Evolutionary conservation across 148 eudicot genomes (phyloP).

Genomic region (Fagopyrum esculentum): DNA sequence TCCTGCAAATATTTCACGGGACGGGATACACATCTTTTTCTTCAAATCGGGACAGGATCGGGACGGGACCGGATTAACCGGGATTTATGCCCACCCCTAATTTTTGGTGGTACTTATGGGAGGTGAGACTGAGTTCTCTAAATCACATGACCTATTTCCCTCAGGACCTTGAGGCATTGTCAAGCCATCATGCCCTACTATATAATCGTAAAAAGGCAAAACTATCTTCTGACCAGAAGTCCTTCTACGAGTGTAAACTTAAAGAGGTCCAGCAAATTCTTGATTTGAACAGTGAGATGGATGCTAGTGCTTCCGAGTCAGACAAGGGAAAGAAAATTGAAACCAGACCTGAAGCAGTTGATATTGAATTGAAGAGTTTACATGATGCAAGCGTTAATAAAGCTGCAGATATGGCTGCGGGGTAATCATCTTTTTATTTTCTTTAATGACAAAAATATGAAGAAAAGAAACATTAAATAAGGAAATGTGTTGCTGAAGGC

Average conservation of each 20-base stretch:
- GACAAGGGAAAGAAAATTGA: conserved; percentile 84
- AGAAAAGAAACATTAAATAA: neutral
- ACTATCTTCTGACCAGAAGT: conserved; percentile 65
- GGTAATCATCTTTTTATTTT: conserved; percentile 39
- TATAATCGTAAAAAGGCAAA: conserved; percentile 84
- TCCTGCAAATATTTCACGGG: too few species aligned
- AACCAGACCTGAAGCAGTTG: conserved; percentile 42
- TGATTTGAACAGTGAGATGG: conserved; percentile 51
- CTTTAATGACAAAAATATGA: neutral
- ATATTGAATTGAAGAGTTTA: conserved; percentile 63
- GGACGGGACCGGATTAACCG: too few species aligned
- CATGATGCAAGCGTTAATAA: conserved; percentile 75
- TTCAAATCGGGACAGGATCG: too few species aligned
- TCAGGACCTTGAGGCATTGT: conserved; percentile 91
- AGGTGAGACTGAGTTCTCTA: neutral
- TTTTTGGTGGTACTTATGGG: neutral
- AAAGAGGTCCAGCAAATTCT: conserved; percentile 86
- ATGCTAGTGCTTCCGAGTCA: conserved; percentile 34
- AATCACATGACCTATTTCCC: neutral
- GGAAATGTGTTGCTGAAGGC: neutral
- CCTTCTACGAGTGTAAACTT: conserved; percentile 67
- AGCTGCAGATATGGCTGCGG: conserved; percentile 99
- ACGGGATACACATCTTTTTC: too few species aligned
- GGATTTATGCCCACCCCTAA: too few species aligned
- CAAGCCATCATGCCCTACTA: conserved; percentile 75